Evolutionary conservation across 441 rosid genomes (phyloP).

Genomic region (Theobroma grandiflorum): DNA sequence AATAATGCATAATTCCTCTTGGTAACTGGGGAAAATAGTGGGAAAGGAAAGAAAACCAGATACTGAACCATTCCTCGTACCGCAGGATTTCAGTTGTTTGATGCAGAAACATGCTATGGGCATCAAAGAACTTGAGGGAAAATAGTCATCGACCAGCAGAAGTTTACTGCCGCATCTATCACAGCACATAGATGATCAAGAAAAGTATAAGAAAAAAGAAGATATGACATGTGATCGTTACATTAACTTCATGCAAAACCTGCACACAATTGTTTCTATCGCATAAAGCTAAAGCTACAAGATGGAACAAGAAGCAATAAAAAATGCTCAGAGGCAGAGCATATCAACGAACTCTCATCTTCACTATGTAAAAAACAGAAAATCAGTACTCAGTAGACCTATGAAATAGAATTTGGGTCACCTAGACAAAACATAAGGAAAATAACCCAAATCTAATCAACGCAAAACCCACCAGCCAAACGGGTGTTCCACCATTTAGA

Average conservation of each 20-base stretch:
- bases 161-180: no score
- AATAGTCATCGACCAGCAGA: no score
- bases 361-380: slow-evolving; percentile 29
- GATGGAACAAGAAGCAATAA: slow-evolving; percentile 1
- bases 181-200: no score
- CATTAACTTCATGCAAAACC: background rate
- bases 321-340: background rate
- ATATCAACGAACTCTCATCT: slow-evolving; percentile 28
- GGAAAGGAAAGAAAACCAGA: background rate
- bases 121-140: no score
- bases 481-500: slow-evolving; percentile 29
- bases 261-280: background rate
- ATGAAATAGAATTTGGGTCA: slow-evolving; percentile 35
- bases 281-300: slow-evolving; percentile 9
- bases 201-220: background rate
- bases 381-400: slow-evolving; percentile 29
- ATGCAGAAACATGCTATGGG: no score
- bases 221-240: background rate
- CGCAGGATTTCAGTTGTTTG: no score
- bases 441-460: slow-evolving; percentile 42
- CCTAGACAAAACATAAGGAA: slow-evolving; percentile 42
- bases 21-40: background rate
- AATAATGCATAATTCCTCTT: slow-evolving; percentile 23
- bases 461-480: slow-evolving; percentile 36
- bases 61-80: background rate